Conservation (phyloP, 2,329 filamentous ascomycete species). For the Stagonosporopsis vannaccii region DNA sequence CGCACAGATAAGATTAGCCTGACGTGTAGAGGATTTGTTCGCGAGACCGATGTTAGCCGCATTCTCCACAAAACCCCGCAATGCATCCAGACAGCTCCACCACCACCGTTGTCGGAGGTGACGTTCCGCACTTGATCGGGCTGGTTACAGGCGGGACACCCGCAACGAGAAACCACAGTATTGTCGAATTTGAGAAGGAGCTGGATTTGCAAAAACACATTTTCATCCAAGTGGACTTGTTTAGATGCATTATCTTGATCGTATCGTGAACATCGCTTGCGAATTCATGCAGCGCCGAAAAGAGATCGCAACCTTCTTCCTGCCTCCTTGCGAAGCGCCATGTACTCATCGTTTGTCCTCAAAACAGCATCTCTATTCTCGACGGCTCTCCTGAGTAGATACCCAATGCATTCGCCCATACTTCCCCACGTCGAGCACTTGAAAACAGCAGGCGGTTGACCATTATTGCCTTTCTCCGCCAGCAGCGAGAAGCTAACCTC, state of each 20-base stretch:
- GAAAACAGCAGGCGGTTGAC: constrained; percentile 57
- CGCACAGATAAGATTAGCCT: constrained; percentile 11
- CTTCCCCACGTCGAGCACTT: constrained; percentile 66
- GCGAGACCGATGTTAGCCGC: constrained; percentile 17
- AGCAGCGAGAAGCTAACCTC: constrained; percentile 71
- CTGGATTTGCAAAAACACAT: not conserved
- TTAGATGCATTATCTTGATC: constrained; percentile 1
- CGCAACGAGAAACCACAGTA: not conserved
- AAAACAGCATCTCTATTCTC: constrained; percentile 68
- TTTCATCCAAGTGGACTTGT: not conserved
- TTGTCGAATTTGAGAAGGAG: not conserved
- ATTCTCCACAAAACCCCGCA: constrained; percentile 16
- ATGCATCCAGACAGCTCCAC: constrained; percentile 4
- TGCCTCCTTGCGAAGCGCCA: constrained; percentile 35
- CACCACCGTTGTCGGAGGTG: constrained; percentile 2
- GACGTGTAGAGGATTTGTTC: not conserved
- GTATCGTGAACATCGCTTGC: not conserved
- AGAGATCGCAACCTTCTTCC: constrained; percentile 26
- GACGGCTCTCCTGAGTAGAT: constrained; percentile 64
- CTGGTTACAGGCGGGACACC: not conserved
- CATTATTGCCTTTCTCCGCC: constrained; percentile 28
- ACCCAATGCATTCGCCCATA: constrained; percentile 79
- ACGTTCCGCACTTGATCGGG: not conserved
- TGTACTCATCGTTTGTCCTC: constrained; percentile 49
- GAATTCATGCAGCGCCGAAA: constrained; percentile 16